A percentile compares a stretch with the other conserved stretches of the same genome.
Conservation (phyloP, 176 grass and related monocot species). For the Pontederia crassipes region DNA sequence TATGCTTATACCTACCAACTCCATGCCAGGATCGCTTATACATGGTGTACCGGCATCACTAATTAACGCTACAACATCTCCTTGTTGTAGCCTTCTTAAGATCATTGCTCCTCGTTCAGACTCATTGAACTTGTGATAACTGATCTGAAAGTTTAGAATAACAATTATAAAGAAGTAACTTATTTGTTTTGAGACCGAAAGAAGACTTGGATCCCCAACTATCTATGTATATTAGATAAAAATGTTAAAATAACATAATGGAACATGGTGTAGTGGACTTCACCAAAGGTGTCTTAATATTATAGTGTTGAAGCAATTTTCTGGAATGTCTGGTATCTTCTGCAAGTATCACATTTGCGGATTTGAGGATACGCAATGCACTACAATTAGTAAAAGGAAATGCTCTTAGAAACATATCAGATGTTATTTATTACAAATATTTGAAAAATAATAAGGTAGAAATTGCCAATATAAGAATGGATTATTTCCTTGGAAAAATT, state of each 20-base stretch:
- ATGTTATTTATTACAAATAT: not conserved
- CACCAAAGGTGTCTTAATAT: conserved; percentile 89
- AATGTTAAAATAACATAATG: conserved; percentile 1
- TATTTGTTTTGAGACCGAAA: not conserved
- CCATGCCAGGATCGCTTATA: conserved; percentile 83
- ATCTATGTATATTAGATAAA: not conserved
- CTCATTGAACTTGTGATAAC: conserved; percentile 97
- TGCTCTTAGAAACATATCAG: not conserved
- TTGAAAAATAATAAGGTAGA: not conserved
- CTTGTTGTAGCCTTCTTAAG: conserved; percentile 72
- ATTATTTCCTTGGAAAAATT: too few species aligned
- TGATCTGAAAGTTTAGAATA: conserved; percentile 48
- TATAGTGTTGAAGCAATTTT: conserved; percentile 86
- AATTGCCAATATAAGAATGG: too few species aligned
- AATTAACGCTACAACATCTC: conserved; percentile 82
- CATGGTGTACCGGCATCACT: conserved; percentile 93
- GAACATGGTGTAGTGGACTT: conserved; percentile 18
- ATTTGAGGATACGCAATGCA: conserved; percentile 86
- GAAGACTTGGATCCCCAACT: not conserved
- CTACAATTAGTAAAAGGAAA: conserved; percentile 20
- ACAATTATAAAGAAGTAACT: conserved; percentile 1
- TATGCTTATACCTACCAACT: conserved; percentile 40
- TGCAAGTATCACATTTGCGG: conserved; percentile 68
- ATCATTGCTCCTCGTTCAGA: conserved; percentile 68
- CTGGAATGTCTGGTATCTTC: conserved; percentile 97